Evolutionary conservation across 2,329 filamentous ascomycete species (phyloP), one percentile per base, ranked within the genome.

Genomic region (Pyrenochaeta sp.): DNA sequence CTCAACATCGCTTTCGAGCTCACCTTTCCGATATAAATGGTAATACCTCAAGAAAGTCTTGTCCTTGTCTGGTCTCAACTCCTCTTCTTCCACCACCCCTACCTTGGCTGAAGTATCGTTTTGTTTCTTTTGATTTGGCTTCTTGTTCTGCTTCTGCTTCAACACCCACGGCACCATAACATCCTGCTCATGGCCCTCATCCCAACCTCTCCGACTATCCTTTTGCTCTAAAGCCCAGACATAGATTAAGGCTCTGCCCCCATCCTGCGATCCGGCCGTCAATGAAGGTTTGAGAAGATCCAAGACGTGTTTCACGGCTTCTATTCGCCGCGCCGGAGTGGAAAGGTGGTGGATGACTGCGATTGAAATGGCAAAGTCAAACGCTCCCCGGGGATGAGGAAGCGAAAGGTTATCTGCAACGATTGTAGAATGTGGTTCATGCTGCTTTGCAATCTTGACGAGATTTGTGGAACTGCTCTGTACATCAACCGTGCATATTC

Each of bases 171-270:
- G 93, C 42, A 99, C 95, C 79, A 98, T 90, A 56, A 95, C 87
- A 78, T 99, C 95, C 80, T 98, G 94, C 62, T 90, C 85, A 57
- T 89, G 86, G 17, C 87, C 87, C 72, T 90, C 88, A 70, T 92
- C 87, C 94, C 94, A 99, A 2, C 94, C 94, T 58, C 95, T 82
- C 51, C 95, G 86, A 76, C 92, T 97, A 52, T 81, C 81, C 65
- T 89, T 88, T 78, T 99, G 95, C 81, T 99, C 95, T 17, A 99
- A 82, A 1, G 95, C 95, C 95, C 95, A 98, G 15, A 96, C 94
- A 74, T 95, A 97, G 45, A 98, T 82, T 51, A 98, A 80, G 14
- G 90, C 89, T 72, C 83, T 86, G 1, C 91, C 92, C 2, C 78
- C 21, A 14, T 36, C 45, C 31, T 35, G 12, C 20, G 14, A 15